A percentile compares a stretch with the other conserved stretches of the same genome.
phyloP scores from a whole-genome alignment of 768 basidiomycete species.

The Sistotremastrum suecicum region DNA sequence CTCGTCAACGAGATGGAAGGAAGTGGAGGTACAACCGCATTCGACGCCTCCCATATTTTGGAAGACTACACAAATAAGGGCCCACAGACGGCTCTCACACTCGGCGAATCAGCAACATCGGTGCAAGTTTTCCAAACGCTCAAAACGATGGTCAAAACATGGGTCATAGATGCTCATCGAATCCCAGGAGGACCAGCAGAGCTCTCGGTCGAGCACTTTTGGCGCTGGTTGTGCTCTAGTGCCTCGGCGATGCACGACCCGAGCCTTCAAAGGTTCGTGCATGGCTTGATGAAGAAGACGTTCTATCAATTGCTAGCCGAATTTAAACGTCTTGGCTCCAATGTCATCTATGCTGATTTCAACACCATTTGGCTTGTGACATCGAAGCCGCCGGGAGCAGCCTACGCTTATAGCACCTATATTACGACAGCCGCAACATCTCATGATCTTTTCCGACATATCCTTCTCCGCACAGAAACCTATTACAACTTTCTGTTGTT shows the following conservation, averaged over 20 bases:
- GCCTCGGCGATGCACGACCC: constrained; percentile 84
- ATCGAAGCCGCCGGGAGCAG: constrained; percentile 89
- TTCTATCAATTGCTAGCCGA: constrained; percentile 96
- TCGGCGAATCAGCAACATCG: constrained; percentile 85
- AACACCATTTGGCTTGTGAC: constrained; percentile 82
- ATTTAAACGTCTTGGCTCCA: constrained; percentile 87
- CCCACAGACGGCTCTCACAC: constrained; percentile 48
- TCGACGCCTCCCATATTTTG: constrained; percentile 84
- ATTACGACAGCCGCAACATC: constrained; percentile 87
- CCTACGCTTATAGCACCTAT: constrained; percentile 91
- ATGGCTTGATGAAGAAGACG: constrained; percentile 94
- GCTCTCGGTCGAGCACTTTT: constrained; percentile 82
- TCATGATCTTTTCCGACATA: constrained; percentile 89
- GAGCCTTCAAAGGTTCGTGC: constrained; percentile 82
- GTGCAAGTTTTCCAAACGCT: constrained; percentile 74
- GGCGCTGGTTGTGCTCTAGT: constrained; percentile 89
- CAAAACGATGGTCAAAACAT: constrained; percentile 76
- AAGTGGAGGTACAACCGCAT: constrained; percentile 83
- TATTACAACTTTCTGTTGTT: constrained; percentile 92
- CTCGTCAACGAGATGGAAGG: constrained; percentile 97
- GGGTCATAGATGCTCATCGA: constrained; percentile 69
- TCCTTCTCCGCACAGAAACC: constrained; percentile 71
- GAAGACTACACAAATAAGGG: constrained; percentile 67
- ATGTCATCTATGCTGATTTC: constrained; percentile 90
- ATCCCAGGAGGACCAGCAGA: constrained; percentile 56